Evolutionary conservation across 176 grass and related monocot species (phyloP), one percentile per base, ranked within the genome.

Genomic region (Dendrocalamus sinicus): DNA sequence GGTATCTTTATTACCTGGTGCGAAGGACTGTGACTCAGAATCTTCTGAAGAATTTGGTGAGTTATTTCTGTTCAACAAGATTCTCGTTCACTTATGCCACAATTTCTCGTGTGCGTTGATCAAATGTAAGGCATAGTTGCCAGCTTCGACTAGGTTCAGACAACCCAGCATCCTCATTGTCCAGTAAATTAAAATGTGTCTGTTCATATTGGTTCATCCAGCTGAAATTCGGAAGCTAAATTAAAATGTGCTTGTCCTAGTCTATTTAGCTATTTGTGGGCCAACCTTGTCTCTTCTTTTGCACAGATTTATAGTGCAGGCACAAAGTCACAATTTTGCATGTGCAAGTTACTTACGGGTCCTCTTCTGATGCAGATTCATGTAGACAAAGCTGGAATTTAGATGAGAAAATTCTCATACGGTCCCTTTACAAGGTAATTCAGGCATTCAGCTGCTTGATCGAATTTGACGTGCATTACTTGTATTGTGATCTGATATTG

Each of bases 371-470:
- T 86, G 26, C 40, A 86, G 79, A 47, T 28, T 7, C 3, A 15
- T 2, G 39, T 19, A 23, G 3, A 39, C 73, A 30, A 72, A 79
- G 37, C 74, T 94, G 88, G 91, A 89, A 71, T 73, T 80, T 98
- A 67, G 88, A 92, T 79, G 90, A 89, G 70, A 88, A 89, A 88
- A 41, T 87, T 82, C 84, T 98, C 41, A 84, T 98, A 44, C 78
- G 83, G 40, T 88, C 88, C 74, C 81, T 98, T 70, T 90, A 95
- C 81, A 94, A 94, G 92, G 96, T 98, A 95, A 79, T 83, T 81
- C 60, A 62, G 44, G n/a, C 72, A 82, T 23, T 43, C 59, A 84
- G 22, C 37, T 67, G 41, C 63, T 57, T 82, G 28, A 65, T 86
- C 10, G 13, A 68, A 13, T 23, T 68, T 53, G 9, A 32, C 2